Percentiles rank a stretch among this genome's conserved stretches.
phyloP scores from a whole-genome alignment of 352 stramenopile genomes.

The Plasmopara halstedii region DNA sequence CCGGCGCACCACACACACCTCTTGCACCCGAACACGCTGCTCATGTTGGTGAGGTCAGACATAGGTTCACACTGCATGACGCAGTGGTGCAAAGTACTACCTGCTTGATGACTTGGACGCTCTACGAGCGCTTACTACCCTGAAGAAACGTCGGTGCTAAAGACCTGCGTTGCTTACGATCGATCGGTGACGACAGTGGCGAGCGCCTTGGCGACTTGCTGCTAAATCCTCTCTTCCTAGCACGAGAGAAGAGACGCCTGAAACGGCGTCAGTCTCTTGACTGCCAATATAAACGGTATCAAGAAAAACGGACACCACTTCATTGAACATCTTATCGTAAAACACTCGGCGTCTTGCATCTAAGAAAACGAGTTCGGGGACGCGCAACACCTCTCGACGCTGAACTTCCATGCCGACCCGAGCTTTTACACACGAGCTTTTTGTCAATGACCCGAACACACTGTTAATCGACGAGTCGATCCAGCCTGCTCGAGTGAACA shows the following conservation, averaged over 20 bases:
- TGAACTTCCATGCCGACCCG: neutral
- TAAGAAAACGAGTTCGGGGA: neutral
- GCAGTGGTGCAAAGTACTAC: neutral
- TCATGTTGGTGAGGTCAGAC: neutral
- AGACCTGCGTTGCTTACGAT: neutral
- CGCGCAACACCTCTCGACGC: neutral
- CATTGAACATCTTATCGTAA: neutral
- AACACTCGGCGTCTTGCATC: neutral
- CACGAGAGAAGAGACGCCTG: neutral
- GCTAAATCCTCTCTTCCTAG: neutral
- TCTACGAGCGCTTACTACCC: neutral
- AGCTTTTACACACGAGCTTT: neutral
- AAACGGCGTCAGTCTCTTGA: neutral
- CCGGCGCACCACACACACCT: neutral
- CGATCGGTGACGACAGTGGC: neutral
- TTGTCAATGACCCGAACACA: too few species aligned
- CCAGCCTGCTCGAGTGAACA: neutral
- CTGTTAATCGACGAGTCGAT: too few species aligned
- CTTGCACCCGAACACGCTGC: neutral
- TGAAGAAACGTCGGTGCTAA: neutral
- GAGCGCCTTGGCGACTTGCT: neutral
- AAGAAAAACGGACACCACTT: neutral
- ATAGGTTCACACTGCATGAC: neutral
- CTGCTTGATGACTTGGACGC: neutral
- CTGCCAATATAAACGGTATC: neutral